Percentiles rank a stretch among this genome's conserved stretches.
These are phyloP conservation scores for Candida bentonensis DNA, from an alignment of 805 yeast genomes.

Conservation along the genomic window DNA sequence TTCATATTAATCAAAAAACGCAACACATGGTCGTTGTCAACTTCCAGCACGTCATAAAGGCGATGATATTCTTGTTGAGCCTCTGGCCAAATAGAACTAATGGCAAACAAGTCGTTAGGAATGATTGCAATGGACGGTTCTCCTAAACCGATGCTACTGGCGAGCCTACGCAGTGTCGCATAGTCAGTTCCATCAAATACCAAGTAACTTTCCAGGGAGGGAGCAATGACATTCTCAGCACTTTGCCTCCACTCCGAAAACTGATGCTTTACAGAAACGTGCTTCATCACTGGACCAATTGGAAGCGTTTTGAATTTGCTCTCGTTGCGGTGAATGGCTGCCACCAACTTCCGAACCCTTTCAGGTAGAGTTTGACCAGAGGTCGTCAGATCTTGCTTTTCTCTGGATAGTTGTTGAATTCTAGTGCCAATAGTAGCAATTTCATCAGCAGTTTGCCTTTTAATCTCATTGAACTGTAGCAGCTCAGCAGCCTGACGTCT, in stretches of 20 bases:
- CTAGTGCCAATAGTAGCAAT: too few relatives aligned
- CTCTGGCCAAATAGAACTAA: slow-evolving; percentile 30
- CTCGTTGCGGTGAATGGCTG: slow-evolving; percentile 10
- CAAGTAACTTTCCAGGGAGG: slow-evolving; percentile 45
- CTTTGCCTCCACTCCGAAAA: slow-evolving; percentile 39
- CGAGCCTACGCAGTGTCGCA: slow-evolving; percentile 12
- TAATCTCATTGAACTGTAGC: too few relatives aligned
- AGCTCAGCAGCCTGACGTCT: too few relatives aligned
- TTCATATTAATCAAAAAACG: slow-evolving; percentile 36
- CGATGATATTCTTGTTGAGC: slow-evolving; percentile 25
- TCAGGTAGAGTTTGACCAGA: too few relatives aligned
- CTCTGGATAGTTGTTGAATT: not conserved
- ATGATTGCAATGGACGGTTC: slow-evolving; percentile 34
- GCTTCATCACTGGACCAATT: slow-evolving; percentile 68
- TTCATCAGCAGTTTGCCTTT: too few relatives aligned
- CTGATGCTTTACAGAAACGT: slow-evolving; percentile 38
- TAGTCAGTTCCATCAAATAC: slow-evolving; percentile 55
- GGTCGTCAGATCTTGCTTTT: not conserved
- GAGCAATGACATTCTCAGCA: slow-evolving; percentile 40
- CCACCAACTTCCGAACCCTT: too few relatives aligned
- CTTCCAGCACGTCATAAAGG: slow-evolving; percentile 45
- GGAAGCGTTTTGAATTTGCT: slow-evolving; percentile 36
- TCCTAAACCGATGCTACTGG: slow-evolving; percentile 13
- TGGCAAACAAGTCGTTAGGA: slow-evolving; percentile 44
- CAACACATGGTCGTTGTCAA: slow-evolving; percentile 39